A percentile compares a stretch with the other conserved stretches of the same genome.
Conservation (phyloP, 306 rosid species). For the Cucurbita ficifolia region DNA sequence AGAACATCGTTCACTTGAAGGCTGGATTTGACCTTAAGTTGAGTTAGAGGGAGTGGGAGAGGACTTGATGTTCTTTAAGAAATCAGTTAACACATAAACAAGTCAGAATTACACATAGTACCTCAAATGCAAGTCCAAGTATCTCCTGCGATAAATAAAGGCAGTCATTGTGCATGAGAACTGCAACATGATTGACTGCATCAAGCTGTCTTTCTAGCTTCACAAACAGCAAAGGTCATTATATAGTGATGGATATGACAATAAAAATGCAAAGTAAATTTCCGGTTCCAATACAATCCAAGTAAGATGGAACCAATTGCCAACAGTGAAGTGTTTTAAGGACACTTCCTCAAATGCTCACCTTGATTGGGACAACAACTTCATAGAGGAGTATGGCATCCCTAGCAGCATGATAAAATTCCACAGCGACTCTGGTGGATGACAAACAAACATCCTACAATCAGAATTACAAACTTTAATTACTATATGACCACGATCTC, state of each 20-base stretch:
- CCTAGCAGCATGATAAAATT: conserved; percentile 77
- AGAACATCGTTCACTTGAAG: neutral
- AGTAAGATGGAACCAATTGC: neutral
- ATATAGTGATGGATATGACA: conserved; percentile 6
- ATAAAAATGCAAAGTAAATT: neutral
- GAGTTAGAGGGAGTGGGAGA: neutral
- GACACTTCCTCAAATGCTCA: conserved; percentile 22
- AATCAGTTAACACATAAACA: neutral
- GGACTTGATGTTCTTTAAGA: neutral
- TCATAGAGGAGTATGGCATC: conserved; percentile 85
- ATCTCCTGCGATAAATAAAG: conserved; percentile 79
- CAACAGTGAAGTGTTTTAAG: neutral
- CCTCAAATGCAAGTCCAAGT: conserved; percentile 92
- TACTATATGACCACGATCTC: neutral
- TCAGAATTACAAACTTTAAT: conserved; percentile 1
- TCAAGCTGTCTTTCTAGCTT: conserved; percentile 97
- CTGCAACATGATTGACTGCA: conserved; percentile 71
- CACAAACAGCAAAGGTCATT: conserved; percentile 38
- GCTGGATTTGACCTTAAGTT: neutral
- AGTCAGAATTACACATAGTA: conserved; percentile 14
- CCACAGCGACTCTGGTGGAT: conserved; percentile 81
- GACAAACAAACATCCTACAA: conserved; percentile 82
- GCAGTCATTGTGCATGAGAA: conserved; percentile 88
- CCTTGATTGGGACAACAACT: conserved; percentile 92
- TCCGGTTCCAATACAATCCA: neutral